A percentile compares a stretch with the other conserved stretches of the same genome.
phyloP scores from a whole-genome alignment of 2,329 filamentous ascomycete genomes.

The Aspergillus hortae region DNA sequence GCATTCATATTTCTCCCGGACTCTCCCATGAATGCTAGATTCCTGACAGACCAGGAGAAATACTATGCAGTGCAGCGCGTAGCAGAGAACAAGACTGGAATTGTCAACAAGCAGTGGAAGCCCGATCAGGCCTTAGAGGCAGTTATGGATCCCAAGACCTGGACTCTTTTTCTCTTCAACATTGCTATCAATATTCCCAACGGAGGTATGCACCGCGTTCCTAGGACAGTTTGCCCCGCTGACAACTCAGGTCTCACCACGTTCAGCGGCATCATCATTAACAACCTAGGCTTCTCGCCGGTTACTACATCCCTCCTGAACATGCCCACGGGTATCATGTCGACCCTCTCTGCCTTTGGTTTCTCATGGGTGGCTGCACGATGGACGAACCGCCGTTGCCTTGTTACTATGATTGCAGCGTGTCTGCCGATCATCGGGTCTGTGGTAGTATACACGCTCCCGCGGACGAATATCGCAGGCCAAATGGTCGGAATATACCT shows the following conservation, averaged over 20 bases:
- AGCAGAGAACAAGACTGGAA: constrained; percentile 38
- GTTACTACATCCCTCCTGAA: constrained; percentile 35
- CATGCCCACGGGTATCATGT: constrained; percentile 35
- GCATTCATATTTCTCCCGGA: constrained; percentile 46
- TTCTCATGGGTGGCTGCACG: constrained; percentile 29
- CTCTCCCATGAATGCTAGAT: constrained; percentile 48
- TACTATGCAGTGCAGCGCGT: constrained; percentile 43
- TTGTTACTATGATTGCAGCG: constrained; percentile 29
- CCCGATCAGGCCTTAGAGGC: constrained; percentile 28
- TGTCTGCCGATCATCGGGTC: constrained; percentile 29
- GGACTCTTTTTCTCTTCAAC: constrained; percentile 32
- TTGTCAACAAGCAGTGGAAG: constrained; percentile 28
- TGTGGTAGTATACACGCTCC: constrained; percentile 26
- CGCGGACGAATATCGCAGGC: constrained; percentile 31
- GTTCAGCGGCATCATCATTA: constrained; percentile 38
- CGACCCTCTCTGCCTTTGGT: constrained; percentile 27
- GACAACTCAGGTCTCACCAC: constrained; percentile 21
- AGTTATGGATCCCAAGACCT: constrained; percentile 36
- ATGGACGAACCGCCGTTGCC: constrained; percentile 26
- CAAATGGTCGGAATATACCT: constrained; percentile 42
- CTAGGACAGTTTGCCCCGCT: background rate
- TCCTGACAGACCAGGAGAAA: constrained; percentile 54
- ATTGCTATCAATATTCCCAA: constrained; percentile 36
- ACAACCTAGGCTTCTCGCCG: constrained; percentile 35
- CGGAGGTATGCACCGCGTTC: constrained; percentile 20